Evolutionary conservation across 2,329 filamentous ascomycete genomes (phyloP), one percentile per base, ranked within the genome.

Genomic region (Simplicillium sp.): DNA sequence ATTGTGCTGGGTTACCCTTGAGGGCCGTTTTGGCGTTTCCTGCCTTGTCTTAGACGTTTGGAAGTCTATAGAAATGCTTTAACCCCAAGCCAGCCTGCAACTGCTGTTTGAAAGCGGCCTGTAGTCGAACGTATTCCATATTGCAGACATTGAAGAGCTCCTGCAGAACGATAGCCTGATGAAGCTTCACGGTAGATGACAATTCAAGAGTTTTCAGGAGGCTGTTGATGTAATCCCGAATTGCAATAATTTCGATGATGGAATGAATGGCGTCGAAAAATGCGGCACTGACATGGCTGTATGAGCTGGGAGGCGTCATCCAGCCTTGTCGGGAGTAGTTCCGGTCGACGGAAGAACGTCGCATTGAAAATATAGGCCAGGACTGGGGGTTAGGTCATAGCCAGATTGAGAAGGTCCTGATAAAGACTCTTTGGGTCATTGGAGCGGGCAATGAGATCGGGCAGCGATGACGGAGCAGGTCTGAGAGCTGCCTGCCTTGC

Each of bases 141-240:
- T 70, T 54, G 16, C 60, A 66, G 4, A 67, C 40, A 36, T 70
- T 71, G 18, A 61, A 57, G 0, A 72, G 44, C 37, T 74, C 69
- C 43, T 73, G 67, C 2, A 69, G 52, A 8, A 72, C 39, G 1
- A 62, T 54, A 1, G 46, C 48, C 5, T 49, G 53, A 31, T 57
- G 56, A 1, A 47, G 42, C 46, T 64, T 67, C 15, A 55, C 47
- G 29, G 54, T 48, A 0, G 29, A 13, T 0, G 41, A 43, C 4
- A 4, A 34, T 5, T 57, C 39, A 1, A 69, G 54, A 1, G 61
- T 45, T 4, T 57, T 45, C 2, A 73, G 48, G n/a, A n/a, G n/a
- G n/a, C n/a, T n/a, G n/a, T n/a, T n/a, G 1, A 70, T 50, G 44
- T 68, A 70, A 5, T 54, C 49, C 67, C 66, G 73, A 13, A 61